Evolutionary conservation across 2,329 filamentous ascomycete genomes (phyloP), one percentile per base, ranked within the genome.

Genomic region (Penicillium sp.): DNA sequence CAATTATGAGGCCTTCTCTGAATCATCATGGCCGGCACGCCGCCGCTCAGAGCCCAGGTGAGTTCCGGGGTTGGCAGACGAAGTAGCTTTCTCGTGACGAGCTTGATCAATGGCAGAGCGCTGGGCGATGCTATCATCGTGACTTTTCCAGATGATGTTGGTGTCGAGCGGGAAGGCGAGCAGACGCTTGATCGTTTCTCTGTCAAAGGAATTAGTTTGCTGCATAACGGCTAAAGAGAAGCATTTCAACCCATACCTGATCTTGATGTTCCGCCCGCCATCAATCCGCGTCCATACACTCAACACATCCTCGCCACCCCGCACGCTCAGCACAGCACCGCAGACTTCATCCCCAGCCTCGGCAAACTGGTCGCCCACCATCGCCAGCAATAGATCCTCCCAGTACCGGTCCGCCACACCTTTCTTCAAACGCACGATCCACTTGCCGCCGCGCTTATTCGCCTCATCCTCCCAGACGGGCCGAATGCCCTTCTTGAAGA

Each of bases 381-480:
- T 89, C 26, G 91, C 92, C 67, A 98, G 81, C 58, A 98, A 80
- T 49, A 98, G 82, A 71, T 97, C 91, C 79, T 99, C 95, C 91
- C 95, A 99, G 76, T 96, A 97, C 54, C 93, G 87, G 75, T 98
- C 95, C 19, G 91, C 91, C 21, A 99, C 91, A 26, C 95, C 95
- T 82, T 99, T 99, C 84, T 96, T 97, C 73, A 99, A 80, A 64
- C 93, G 85, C 73, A 99, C 88, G 63, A 97, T 93, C 93, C 93
- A 99, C 79, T 99, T 99, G 51, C 95, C 95, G 53, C 95, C 95
- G 65, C 88, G 89, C 75, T 91, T 95, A 79, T 99, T 99, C 73
- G 96, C 91, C 47, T 96, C 92, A 67, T 99, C 95, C 76, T 99
- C 95, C 95, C 95, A 99, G 67, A 99, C 95, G 22, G 95, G 95